phyloP scores from a whole-genome alignment of 345 rosid species.

The Populus deltoides region DNA sequence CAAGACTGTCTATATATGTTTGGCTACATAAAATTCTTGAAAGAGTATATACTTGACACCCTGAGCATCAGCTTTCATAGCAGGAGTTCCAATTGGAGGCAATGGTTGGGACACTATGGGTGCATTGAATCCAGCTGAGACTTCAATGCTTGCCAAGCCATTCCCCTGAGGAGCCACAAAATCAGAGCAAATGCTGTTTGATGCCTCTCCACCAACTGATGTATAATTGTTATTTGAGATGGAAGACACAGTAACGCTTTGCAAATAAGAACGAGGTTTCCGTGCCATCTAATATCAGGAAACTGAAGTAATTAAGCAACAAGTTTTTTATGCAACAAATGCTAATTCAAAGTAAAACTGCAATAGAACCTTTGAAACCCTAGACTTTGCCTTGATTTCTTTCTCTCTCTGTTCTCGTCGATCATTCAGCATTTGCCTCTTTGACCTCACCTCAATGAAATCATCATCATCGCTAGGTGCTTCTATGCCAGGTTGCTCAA shows the following conservation, averaged over 20 bases:
- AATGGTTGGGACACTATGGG: constrained; percentile 45
- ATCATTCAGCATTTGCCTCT: constrained; percentile 96
- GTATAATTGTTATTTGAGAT: constrained; percentile 45
- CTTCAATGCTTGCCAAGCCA: constrained; percentile 34
- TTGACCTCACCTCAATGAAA: constrained; percentile 96
- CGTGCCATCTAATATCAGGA: constrained; percentile 52
- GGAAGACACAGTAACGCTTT: constrained; percentile 30
- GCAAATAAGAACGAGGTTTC: constrained; percentile 47
- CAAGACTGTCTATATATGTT: neutral
- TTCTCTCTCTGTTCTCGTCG: constrained; percentile 96
- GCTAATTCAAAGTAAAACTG: neutral
- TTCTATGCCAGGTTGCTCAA: constrained; percentile 90
- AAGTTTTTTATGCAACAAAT: constrained; percentile 1
- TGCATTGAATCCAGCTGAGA: constrained; percentile 40
- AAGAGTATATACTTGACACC: constrained; percentile 47
- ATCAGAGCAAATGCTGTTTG: constrained; percentile 33
- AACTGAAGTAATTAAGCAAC: constrained; percentile 18
- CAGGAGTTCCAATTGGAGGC: constrained; percentile 79
- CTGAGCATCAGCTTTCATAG: constrained; percentile 54
- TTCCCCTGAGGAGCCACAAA: constrained; percentile 38
- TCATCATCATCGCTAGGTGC: constrained; percentile 91
- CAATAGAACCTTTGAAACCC: constrained; percentile 64
- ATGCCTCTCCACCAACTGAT: constrained; percentile 40
- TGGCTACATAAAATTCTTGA: constrained; percentile 10
- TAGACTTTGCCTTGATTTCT: constrained; percentile 85